These are phyloP conservation scores for Talinum fruticosum DNA, from an alignment of 148 eudicot species.

Conservation along the genomic window DNA sequence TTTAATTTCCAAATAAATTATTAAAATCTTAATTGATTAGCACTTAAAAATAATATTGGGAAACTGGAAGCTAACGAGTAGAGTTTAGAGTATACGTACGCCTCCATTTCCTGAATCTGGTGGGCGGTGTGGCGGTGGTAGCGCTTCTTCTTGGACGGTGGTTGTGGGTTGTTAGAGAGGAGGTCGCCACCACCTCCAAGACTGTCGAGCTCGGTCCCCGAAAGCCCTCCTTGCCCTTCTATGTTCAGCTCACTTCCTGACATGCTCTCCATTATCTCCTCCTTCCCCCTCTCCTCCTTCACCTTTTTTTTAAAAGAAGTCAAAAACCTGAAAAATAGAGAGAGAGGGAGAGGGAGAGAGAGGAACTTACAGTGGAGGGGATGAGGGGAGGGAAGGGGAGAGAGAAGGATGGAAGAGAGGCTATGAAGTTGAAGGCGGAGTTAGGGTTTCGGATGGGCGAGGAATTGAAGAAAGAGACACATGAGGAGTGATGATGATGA, in stretches of 20 bases:
- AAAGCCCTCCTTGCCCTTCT: conserved; percentile 51
- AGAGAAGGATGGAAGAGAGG: conserved; percentile 46
- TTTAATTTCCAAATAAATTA: background rate
- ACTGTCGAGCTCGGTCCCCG: conserved; percentile 69
- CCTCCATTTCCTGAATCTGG: conserved; percentile 99
- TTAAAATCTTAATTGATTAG: too few species aligned
- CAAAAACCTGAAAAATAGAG: too few species aligned
- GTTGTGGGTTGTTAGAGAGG: conserved; percentile 28
- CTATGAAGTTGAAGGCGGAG: conserved; percentile 63
- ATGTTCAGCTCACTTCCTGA: conserved; percentile 76
- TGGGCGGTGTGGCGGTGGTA: conserved; percentile 93
- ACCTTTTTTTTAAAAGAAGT: background rate
- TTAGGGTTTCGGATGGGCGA: conserved; percentile 68
- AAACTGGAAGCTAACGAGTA: too few species aligned
- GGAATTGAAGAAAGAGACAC: conserved; percentile 37
- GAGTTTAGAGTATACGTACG: conserved; percentile 38
- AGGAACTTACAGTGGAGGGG: conserved; percentile 40
- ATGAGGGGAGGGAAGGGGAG: conserved; percentile 56
- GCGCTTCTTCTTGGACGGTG: conserved; percentile 69
- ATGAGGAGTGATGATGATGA: background rate
- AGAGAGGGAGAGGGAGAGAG: background rate
- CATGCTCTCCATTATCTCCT: conserved; percentile 62
- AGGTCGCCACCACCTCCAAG: conserved; percentile 21
- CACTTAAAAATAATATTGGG: too few species aligned
- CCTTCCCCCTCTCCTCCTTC: conserved; percentile 76